A percentile compares a stretch with the other conserved stretches of the same genome.
Evolutionary conservation across 2,329 filamentous ascomycete genomes (phyloP).

Genomic region (Macrophomina phaseolina): DNA sequence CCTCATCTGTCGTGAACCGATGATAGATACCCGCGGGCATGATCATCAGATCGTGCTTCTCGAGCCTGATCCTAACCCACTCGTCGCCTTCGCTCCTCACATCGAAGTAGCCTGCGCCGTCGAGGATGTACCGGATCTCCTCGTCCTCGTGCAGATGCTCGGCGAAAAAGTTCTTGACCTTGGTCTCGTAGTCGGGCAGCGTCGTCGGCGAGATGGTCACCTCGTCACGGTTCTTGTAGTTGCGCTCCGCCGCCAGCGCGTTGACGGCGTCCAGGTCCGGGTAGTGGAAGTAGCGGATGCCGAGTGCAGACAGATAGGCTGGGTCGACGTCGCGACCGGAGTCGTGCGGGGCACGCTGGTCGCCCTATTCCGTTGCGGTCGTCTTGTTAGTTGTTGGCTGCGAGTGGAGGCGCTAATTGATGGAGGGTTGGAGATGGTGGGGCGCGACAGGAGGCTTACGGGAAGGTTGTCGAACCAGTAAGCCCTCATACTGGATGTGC

Average conservation of each 20-base stretch:
- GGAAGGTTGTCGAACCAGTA: constrained; percentile 73
- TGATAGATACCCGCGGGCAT: constrained; percentile 96
- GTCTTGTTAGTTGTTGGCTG: constrained; percentile 27
- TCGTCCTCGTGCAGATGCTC: constrained; percentile 99
- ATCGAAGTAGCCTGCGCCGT: constrained; percentile 90
- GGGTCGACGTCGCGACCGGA: constrained; percentile 73
- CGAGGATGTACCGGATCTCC: constrained; percentile 94
- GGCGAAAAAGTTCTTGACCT: constrained; percentile 91
- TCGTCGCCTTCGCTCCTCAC: constrained; percentile 81
- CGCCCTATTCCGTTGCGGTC: constrained; percentile 66
- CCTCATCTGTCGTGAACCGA: constrained; percentile 91
- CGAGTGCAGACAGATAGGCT: constrained; percentile 72
- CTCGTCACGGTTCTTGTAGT: constrained; percentile 94
- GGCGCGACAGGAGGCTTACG: constrained; percentile 48
- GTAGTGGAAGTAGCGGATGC: constrained; percentile 79
- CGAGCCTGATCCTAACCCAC: constrained; percentile 86
- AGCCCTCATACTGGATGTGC: constrained; percentile 64
- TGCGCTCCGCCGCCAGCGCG: constrained; percentile 72
- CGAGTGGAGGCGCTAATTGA: constrained; percentile 25
- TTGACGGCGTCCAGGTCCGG: constrained; percentile 71
- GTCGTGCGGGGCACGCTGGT: constrained; percentile 91
- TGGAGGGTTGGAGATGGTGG: constrained; percentile 1
- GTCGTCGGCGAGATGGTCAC: constrained; percentile 84
- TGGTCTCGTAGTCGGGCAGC: constrained; percentile 92
- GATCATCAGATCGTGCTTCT: constrained; percentile 90